Evolutionary conservation across 2,329 filamentous ascomycete species (phyloP).

Genomic region (Aaosphaeria arxii): DNA sequence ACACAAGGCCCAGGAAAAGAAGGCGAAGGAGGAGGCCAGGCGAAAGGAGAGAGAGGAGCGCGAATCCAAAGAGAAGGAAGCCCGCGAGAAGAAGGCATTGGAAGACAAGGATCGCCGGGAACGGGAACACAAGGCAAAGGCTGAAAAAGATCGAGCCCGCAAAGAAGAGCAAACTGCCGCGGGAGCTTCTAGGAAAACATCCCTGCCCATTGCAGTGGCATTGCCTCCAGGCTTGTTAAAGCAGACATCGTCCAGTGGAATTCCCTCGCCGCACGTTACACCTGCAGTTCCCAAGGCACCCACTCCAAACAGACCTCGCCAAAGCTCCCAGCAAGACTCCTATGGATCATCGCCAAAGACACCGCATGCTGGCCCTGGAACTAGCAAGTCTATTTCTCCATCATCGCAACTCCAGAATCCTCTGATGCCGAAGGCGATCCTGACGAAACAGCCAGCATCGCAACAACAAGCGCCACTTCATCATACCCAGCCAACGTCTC

Average conservation of each 20-base stretch:
- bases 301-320: constrained; percentile 73
- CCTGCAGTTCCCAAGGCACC: constrained; percentile 80
- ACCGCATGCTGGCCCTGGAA: constrained; percentile 52
- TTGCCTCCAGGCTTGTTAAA: constrained; percentile 54
- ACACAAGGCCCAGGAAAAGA: constrained; percentile 77
- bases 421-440: constrained; percentile 61
- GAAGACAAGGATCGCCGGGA: constrained; percentile 59
- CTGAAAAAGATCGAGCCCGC: constrained; percentile 41
- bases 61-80: constrained; percentile 68
- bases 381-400: constrained; percentile 57
- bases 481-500: constrained; percentile 58
- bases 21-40: constrained; percentile 65
- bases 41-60: constrained; percentile 71
- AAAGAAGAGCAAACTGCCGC: constrained; percentile 41
- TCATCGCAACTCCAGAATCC: constrained; percentile 64
- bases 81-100: constrained; percentile 63
- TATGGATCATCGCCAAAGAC: constrained; percentile 67
- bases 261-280: constrained; percentile 79
- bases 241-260: constrained; percentile 48
- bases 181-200: constrained; percentile 32
- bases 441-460: constrained; percentile 55
- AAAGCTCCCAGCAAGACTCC: constrained; percentile 75
- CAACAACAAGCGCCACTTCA: constrained; percentile 46
- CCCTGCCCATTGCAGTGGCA: constrained; percentile 45
- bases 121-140: constrained; percentile 54